Base-by-base conservation (phyloP, 75 land plant species). In the Larix kaempferi region DNA sequence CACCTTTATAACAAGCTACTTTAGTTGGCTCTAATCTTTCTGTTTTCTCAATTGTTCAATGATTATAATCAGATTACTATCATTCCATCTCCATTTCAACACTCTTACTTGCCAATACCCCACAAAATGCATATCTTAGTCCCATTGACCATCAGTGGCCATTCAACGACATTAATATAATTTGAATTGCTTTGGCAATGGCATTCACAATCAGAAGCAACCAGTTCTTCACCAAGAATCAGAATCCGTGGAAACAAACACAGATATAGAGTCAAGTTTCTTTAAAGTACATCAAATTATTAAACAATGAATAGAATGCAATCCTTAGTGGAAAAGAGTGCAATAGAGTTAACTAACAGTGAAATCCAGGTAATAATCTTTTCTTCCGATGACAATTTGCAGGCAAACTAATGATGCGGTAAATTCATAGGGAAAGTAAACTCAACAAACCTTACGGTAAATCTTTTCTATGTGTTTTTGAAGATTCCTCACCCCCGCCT, bases 391-490 rank as follows among this genome's bases (percentile, higher is more conserved):
- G 54, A 49, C 54, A 49, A 49, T 10, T 49, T 10, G 54, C 12
- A 49, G 54, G 8, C 23, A 41, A 41, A 13, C 57, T 21, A 8
- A 17, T 29, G 35, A 76, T 76, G 23, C 7, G 2, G 29, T 66
- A 65, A 23, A 66, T n/a, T 17, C 16, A 6, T 41, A 75, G 49
- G 8, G 12, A 49, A 29, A 78, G 25, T 39, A 19, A 41, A 8
- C 56, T 60, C 62, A 71, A 22, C 82, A 69, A 67, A 97, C 99
- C 98, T 97, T 97, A 6, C 99, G 91, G 73, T 94, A 97, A 22
- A 97, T 94, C 78, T 95, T 97, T 63, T 94, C 99, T 74, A 97
- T 97, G 33, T 97, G 98, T 61, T 97, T 96, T 60, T 94, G 99
- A 25, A 96, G 89, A 79, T 92, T 96, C 6, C 98, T 84, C 57